Percentiles rank a stretch among this genome's conserved stretches.
phyloP scores from a whole-genome alignment of 208 protist species.

The Leishmania aethiopica region DNA sequence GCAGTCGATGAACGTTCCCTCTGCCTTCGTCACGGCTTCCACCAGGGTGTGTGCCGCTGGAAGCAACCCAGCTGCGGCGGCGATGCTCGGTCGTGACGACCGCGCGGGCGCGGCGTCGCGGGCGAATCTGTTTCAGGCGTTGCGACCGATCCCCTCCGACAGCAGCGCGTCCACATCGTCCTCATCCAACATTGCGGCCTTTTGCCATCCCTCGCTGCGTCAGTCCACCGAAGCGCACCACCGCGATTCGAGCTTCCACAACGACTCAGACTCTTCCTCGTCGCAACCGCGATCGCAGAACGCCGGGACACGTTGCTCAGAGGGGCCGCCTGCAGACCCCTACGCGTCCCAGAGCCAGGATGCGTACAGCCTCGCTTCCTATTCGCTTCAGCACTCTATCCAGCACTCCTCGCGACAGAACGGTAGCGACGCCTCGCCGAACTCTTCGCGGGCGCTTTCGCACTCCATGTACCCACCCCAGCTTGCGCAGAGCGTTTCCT shows the following conservation, averaged over 20 bases:
- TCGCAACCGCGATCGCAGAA: constrained; percentile 8
- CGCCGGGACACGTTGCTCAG: background rate
- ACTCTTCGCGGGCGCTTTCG: constrained; percentile 8
- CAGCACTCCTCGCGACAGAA: constrained; percentile 15
- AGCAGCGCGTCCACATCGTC: constrained; percentile 10
- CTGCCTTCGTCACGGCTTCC: background rate
- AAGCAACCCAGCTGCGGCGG: constrained; percentile 1
- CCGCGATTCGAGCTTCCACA: constrained; percentile 32
- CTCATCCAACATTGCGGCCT: constrained; percentile 7
- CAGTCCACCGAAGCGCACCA: background rate
- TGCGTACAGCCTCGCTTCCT: constrained; percentile 21
- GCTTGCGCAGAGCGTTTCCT: constrained; percentile 10
- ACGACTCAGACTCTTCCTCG: constrained; percentile 16
- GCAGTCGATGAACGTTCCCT: background rate
- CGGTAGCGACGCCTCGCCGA: constrained; percentile 13
- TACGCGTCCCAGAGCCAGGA: constrained; percentile 20
- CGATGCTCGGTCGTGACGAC: background rate
- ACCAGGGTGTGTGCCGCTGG: background rate
- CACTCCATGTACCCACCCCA: constrained; percentile 8
- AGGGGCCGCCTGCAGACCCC: background rate
- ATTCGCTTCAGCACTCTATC: constrained; percentile 21
- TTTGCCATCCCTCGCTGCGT: constrained; percentile 1
- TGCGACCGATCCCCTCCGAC: background rate
- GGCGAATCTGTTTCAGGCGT: background rate
- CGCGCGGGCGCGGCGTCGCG: background rate